phyloP scores from a whole-genome alignment of 106 monocot species.

The Chionographis japonica region DNA sequence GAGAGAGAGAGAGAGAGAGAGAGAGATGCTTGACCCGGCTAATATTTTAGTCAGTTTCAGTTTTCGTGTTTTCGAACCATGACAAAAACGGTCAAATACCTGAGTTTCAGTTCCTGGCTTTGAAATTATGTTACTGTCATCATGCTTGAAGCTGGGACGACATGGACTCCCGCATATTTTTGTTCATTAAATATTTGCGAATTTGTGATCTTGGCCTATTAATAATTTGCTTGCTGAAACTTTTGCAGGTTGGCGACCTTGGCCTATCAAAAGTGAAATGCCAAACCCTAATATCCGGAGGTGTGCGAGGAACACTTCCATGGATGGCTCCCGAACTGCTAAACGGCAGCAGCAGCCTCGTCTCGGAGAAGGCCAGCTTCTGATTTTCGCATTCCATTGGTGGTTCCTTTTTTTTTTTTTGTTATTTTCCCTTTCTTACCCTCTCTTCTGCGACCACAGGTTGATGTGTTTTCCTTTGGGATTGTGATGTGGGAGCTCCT shows the following conservation, averaged over 20 bases:
- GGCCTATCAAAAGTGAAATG: slow-evolving; percentile 75
- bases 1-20: no score
- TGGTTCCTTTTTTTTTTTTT: not conserved
- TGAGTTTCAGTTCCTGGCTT: no score
- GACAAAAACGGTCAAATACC: no score
- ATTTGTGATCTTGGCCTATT: no score
- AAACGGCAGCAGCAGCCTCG: slow-evolving; percentile 62
- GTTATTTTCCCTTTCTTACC: not conserved
- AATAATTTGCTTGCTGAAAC: no score
- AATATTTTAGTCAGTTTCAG: no score
- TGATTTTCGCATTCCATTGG: not conserved
- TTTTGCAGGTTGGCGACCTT: slow-evolving; percentile 62
- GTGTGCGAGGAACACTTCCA: slow-evolving; percentile 70
- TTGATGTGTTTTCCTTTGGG: slow-evolving; percentile 72
- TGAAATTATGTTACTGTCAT: no score
- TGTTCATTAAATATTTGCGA: no score
- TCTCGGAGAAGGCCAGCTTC: slow-evolving; percentile 55
- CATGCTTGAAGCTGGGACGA: no score
- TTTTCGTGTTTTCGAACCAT: no score
- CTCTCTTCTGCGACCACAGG: slow-evolving; percentile 14
- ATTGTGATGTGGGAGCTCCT: slow-evolving; percentile 76
- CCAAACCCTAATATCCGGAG: slow-evolving; percentile 67
- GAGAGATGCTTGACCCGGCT: no score
- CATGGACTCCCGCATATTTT: no score
- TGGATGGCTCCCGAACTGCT: slow-evolving; percentile 85